A percentile compares a stretch with the other conserved stretches of the same genome.
phyloP scores from a whole-genome alignment of 192 early-diverging fungal species.

The Diversispora epigaea region DNA sequence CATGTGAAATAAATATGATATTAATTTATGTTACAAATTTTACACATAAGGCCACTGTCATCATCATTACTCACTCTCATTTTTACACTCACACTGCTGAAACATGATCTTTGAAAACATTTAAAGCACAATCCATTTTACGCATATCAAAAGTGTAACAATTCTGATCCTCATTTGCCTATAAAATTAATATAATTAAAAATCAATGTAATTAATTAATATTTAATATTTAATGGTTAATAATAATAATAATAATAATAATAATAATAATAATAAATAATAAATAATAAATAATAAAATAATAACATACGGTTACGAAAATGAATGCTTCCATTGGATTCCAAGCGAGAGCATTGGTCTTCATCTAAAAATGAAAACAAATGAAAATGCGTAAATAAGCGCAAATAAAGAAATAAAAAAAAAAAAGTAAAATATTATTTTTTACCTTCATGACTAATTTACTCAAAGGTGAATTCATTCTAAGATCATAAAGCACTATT shows the following conservation, averaged over 20 bases:
- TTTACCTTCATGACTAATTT: constrained; percentile 77
- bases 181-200: constrained; percentile 1
- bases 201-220: background rate
- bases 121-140: constrained; percentile 80
- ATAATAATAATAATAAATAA: background rate
- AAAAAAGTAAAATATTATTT: background rate
- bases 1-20: constrained; percentile 15
- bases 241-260: background rate
- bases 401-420: background rate
- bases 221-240: too few relatives aligned
- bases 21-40: background rate
- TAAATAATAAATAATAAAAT: background rate
- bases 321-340: constrained; percentile 99
- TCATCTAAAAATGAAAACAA: constrained; percentile 49
- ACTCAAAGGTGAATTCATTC: constrained; percentile 81
- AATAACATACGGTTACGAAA: constrained; percentile 67
- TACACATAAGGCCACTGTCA: background rate
- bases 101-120: constrained; percentile 93
- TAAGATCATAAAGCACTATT: constrained; percentile 90
- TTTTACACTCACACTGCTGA: constrained; percentile 79
- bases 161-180: constrained; percentile 98
- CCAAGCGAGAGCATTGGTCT: constrained; percentile 96
- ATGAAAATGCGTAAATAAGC: background rate
- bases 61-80: constrained; percentile 13
- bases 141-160: constrained; percentile 98